phyloP scores from a whole-genome alignment of 2,329 filamentous ascomycete genomes.

The Colletotrichum tropicale region DNA sequence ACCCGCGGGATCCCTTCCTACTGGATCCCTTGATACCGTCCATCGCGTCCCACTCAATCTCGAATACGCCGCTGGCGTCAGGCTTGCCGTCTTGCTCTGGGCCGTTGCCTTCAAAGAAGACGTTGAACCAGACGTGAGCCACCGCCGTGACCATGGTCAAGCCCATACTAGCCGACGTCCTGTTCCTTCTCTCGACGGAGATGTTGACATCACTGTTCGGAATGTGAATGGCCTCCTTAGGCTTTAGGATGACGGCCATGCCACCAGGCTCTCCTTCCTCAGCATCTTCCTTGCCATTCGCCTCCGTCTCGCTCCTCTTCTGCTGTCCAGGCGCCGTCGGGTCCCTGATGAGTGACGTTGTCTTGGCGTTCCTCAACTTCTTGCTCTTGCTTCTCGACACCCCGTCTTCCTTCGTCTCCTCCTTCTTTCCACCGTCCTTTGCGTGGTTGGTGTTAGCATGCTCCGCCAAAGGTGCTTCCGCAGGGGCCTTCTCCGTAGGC shows the following conservation, averaged over 20 bases:
- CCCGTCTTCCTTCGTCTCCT: neutral
- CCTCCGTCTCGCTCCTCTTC: conserved; percentile 10
- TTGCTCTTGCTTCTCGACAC: conserved; percentile 21
- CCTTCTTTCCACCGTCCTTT: conserved; percentile 1
- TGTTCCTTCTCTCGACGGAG: conserved; percentile 85
- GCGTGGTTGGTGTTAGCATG: conserved; percentile 27
- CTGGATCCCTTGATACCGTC: conserved; percentile 93
- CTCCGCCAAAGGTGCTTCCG: conserved; percentile 36
- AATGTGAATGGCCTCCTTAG: conserved; percentile 69
- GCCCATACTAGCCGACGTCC: conserved; percentile 75
- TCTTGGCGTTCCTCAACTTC: conserved; percentile 28
- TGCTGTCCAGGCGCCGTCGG: neutral
- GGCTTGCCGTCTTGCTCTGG: conserved; percentile 71
- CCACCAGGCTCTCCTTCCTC: conserved; percentile 57
- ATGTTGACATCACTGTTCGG: conserved; percentile 89
- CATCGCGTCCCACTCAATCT: conserved; percentile 70
- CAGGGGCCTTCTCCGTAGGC: conserved; percentile 37
- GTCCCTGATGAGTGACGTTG: conserved; percentile 35
- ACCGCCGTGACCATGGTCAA: conserved; percentile 91
- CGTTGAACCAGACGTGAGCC: conserved; percentile 97
- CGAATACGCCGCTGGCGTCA: conserved; percentile 68
- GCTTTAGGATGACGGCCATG: conserved; percentile 79
- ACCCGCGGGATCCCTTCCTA: conserved; percentile 79
- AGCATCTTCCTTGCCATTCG: neutral
- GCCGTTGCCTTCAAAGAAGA: conserved; percentile 85